These are phyloP conservation scores for Camellia granthamiana DNA, from an alignment of 148 eudicot genomes.

Conservation along the genomic window DNA sequence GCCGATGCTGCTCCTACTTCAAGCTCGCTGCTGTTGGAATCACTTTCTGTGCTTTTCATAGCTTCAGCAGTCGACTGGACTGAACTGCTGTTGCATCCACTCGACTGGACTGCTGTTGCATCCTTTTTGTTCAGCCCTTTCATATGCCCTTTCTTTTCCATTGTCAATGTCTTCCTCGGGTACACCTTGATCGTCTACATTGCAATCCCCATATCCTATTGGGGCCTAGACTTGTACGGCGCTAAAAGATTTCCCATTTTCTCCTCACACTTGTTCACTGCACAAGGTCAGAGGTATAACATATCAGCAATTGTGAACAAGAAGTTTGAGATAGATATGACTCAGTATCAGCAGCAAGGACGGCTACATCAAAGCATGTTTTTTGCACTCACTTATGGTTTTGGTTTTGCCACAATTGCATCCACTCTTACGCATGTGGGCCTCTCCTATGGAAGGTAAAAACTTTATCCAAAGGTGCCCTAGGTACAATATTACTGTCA, in stretches of 20 bases:
- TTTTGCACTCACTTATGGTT: slow-evolving; percentile 90
- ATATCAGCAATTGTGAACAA: slow-evolving; percentile 70
- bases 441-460: slow-evolving; percentile 83
- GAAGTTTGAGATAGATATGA: slow-evolving; percentile 61
- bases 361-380: slow-evolving; percentile 75
- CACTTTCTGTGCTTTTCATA: too few species aligned
- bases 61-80: too few species aligned
- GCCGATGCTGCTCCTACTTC: too few species aligned
- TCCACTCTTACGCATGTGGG: slow-evolving; percentile 76
- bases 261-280: slow-evolving; percentile 72
- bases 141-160: slow-evolving; percentile 77
- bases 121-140: slow-evolving; percentile 84
- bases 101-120: slow-evolving; percentile 81
- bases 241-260: slow-evolving; percentile 77
- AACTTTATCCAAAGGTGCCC: neutral
- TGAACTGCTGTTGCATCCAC: slow-evolving; percentile 12
- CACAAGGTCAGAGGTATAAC: slow-evolving; percentile 63
- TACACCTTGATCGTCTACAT: slow-evolving; percentile 64
- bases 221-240: slow-evolving; percentile 70
- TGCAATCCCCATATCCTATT: slow-evolving; percentile 66
- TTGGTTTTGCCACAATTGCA: slow-evolving; percentile 89
- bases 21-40: too few species aligned
- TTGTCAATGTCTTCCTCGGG: slow-evolving; percentile 62
- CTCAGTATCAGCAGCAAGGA: slow-evolving; percentile 57
- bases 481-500: neutral